Base-by-base conservation (phyloP, 1,284 basidiomycete species). In the Rhodotorula sp. region DNA sequence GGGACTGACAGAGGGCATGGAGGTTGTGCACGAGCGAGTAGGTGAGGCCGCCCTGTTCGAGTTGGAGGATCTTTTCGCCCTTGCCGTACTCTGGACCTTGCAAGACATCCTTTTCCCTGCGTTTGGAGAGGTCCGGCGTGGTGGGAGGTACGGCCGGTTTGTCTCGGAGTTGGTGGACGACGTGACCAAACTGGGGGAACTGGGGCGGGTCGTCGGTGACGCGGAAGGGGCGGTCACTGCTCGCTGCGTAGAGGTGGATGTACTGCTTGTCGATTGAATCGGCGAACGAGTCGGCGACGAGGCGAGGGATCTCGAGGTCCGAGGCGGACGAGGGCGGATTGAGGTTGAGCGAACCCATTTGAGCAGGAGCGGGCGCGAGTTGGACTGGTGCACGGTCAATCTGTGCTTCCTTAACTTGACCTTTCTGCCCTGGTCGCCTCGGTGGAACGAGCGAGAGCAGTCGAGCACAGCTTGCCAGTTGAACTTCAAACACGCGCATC, bases 21-120 rank as follows among this genome's bases (percentile, higher is more conserved):
- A 71, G 58, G 64, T 71, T 71, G 61, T 69, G 69, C 34, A 74
- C 67, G 64, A 74, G 51, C 8, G 66, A 21, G 52, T 68, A 69
- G 21, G 46, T 34, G 20, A 16, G 20, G 7, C 58, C 57, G 29
- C n/a, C 7, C n/a, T 47, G 12, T 16, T 64, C 64, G 46, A 39
- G 57, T 23, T 43, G 34, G 64, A 64, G 34, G 34, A 74, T 52
- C 29, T 69, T 64, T 46, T 74, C 73, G 4, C 69, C 69, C 23
- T 47, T 52, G 15, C 67, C 69, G 49, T 62, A 71, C 14, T 63
- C 56, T 16, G 64, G 63, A 2, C 72, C 72, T 14, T 59, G 34
- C n/a, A 74, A 68, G 20, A 58, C 58, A 51, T 74, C 73, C n/a
- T 58, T 54, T 14, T 67, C 64, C 2, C 64, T 39, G 10, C 58